Evolutionary conservation across 1,284 basidiomycete genomes (phyloP), one percentile per base, ranked within the genome.

Genomic region (Rhodotorula glutinis): DNA sequence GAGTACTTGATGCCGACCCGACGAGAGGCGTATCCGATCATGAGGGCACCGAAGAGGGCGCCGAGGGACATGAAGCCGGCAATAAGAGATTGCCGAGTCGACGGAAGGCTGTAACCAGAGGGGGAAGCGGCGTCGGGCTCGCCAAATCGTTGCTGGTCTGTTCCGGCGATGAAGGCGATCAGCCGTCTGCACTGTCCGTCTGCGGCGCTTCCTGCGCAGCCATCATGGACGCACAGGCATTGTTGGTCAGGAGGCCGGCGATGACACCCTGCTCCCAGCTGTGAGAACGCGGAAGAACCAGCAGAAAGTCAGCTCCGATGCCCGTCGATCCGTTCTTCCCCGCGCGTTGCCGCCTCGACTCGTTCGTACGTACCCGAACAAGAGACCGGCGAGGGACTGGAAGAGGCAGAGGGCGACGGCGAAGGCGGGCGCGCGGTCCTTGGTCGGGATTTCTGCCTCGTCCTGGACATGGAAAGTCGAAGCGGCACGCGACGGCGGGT

Each of bases 331-430:
- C 38, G 54, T 29, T 14, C 17, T n/a, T 38, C 38, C 38, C 38
- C 17, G 14, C 2, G 43, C n/a, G 30, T n/a, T 17, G n/a, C n/a
- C n/a, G n/a, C n/a, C 19, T 23, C 27, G 38, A 47, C 49, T 11
- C 27, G 43, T 4, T 5, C n/a, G 41, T 25, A 62, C 65, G 65
- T 2, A 67, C 63, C 67, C 71, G 47, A 67, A 70, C 41, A 72
- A 63, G 51, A 70, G 63, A 57, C 67, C 62, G 10, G 65, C 62
- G 57, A 69, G 63, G n/a, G 65, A 66, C 62, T 70, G 67, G 68
- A 72, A 72, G 43, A 72, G 53, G 51, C 71, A 72, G 56, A 70
- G 68, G 23, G 69, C 61, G 40, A 72, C 71, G 47, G 67, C 68
- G 53, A 70, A 70, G 10, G 44, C 44, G 29, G 71, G 71, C 5